Conservation (phyloP, 257 asterid genomes). For the Solanum tarapatanum region DNA sequence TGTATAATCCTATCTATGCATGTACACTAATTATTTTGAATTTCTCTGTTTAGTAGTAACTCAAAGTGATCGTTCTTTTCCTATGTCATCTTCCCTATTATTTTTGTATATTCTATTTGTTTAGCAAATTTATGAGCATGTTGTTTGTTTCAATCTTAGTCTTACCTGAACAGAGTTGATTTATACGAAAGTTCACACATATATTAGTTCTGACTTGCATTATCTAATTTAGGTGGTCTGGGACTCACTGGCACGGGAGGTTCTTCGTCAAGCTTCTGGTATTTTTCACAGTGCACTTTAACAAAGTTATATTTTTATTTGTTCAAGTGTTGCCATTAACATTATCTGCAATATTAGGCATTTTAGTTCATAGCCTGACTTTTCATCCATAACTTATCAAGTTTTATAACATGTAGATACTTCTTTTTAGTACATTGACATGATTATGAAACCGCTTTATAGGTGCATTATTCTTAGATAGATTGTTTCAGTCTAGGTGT, state of each 20-base stretch:
- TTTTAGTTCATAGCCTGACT: not conserved
- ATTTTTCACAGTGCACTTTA: not conserved
- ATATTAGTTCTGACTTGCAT: not conserved
- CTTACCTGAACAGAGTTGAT: not conserved
- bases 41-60: not conserved
- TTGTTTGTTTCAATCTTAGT: not conserved
- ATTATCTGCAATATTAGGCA: not conserved
- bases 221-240: constrained; percentile 44
- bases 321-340: not conserved
- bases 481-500: not conserved
- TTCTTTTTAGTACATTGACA: not conserved
- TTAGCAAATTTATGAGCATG: not conserved
- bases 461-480: not conserved
- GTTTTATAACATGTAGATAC: not conserved
- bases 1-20: not conserved
- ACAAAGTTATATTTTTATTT: not conserved
- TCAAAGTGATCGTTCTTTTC: not conserved
- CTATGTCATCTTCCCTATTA: not conserved
- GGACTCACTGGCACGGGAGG: constrained; percentile 82
- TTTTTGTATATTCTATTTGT: not conserved
- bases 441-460: not conserved
- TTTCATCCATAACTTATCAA: not conserved
- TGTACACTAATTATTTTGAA: not conserved
- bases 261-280: constrained; percentile 86
- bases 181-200: not conserved